These are phyloP conservation scores for Parmales sp. DNA, from an alignment of 108 stramenopile genomes.

Conservation along the genomic window DNA sequence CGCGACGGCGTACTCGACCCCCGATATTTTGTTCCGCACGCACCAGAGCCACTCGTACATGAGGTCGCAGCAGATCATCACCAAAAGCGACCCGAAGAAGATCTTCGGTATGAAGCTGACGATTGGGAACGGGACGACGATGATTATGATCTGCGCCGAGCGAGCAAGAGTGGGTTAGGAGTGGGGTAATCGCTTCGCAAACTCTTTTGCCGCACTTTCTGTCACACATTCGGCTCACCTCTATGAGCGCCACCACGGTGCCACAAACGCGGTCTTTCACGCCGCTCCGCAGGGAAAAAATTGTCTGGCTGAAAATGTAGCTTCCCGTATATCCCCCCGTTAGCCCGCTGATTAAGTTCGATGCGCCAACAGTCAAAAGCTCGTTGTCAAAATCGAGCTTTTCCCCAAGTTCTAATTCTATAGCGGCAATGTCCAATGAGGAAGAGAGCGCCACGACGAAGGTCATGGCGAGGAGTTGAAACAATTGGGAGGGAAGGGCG, in stretches of 20 bases:
- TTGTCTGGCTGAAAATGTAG: conserved; percentile 91
- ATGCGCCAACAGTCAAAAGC: conserved; percentile 74
- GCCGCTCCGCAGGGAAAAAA: conserved; percentile 85
- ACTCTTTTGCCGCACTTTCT: no score
- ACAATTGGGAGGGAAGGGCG: conserved; percentile 24
- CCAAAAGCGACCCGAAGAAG: conserved; percentile 85
- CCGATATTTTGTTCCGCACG: conserved; percentile 57
- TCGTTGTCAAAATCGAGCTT: conserved; percentile 90
- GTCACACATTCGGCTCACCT: no score
- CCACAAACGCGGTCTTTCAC: conserved; percentile 70
- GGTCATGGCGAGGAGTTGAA: conserved; percentile 67
- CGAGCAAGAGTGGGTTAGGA: no score
- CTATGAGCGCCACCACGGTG: conserved; percentile 45
- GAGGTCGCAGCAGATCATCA: conserved; percentile 83
- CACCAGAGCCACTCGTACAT: conserved; percentile 90
- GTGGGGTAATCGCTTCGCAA: no score
- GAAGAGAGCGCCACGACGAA: conserved; percentile 88
- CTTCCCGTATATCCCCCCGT: conserved; percentile 79
- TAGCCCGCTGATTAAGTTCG: conserved; percentile 80
- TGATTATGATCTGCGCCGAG: no score
- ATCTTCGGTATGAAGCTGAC: conserved; percentile 75
- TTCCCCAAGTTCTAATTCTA: conserved; percentile 84
- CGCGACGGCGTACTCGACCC: conserved; percentile 64
- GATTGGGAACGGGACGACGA: conserved; percentile 64
- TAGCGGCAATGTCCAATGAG: conserved; percentile 92